Conservation (phyloP, 129 eudicot species). For the Smallanthus sonchifolius region DNA sequence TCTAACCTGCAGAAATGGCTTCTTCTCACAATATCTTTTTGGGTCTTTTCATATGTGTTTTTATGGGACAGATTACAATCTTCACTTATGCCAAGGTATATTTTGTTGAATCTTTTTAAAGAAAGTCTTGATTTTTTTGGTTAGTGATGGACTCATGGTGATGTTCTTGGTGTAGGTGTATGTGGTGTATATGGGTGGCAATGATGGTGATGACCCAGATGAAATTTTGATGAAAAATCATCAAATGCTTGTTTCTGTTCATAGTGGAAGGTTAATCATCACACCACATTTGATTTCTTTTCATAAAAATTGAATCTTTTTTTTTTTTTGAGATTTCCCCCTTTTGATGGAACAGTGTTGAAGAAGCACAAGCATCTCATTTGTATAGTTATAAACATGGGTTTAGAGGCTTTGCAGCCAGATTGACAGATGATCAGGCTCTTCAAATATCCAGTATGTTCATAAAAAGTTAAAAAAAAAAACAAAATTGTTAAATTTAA, state of each 20-base stretch:
- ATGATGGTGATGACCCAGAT: slow-evolving; percentile 50
- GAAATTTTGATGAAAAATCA: slow-evolving; percentile 61
- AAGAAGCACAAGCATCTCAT: slow-evolving; percentile 68
- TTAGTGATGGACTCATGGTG: background rate
- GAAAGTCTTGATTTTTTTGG: background rate
- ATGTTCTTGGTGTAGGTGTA: slow-evolving; percentile 36
- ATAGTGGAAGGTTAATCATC: slow-evolving; percentile 54
- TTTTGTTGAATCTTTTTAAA: background rate
- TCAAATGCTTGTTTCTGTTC: slow-evolving; percentile 63
- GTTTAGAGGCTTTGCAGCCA: slow-evolving; percentile 90
- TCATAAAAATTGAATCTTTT: background rate
- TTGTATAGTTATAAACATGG: slow-evolving; percentile 81
- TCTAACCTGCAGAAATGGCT: slow-evolving; percentile 42
- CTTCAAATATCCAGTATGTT: slow-evolving; percentile 55
- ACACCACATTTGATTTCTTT: background rate
- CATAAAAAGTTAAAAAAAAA: background rate
- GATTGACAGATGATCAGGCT: slow-evolving; percentile 71
- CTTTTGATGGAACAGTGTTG: slow-evolving; percentile 40
- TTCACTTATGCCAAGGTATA: slow-evolving; percentile 53
- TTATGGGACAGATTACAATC: slow-evolving; percentile 28
- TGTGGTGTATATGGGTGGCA: slow-evolving; percentile 85
- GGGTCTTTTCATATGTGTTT: slow-evolving; percentile 30
- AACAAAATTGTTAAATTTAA: background rate
- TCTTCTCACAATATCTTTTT: slow-evolving; percentile 29
- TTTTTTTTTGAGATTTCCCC: slow-evolving; percentile 3